Evolutionary conservation across 352 stramenopile species (phyloP).

Genomic region (Phytophthora pinifolia): DNA sequence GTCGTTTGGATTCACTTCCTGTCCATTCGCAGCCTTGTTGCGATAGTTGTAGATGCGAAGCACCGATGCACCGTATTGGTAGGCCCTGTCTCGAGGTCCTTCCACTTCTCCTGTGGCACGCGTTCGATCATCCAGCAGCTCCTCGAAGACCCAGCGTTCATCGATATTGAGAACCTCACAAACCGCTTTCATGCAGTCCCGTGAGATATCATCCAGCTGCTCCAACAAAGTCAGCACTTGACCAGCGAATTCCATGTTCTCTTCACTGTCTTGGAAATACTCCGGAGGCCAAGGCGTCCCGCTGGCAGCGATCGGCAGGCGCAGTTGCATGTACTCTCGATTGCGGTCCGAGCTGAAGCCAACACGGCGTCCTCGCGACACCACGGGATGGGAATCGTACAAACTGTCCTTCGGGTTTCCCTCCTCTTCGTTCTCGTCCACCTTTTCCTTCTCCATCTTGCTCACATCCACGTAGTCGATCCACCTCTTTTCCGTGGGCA

Average conservation of each 20-base stretch:
- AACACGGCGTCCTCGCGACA: slow-evolving; percentile 71
- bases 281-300: slow-evolving; percentile 74
- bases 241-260: slow-evolving; percentile 47
- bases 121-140: slow-evolving; percentile 65
- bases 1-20: slow-evolving; percentile 47
- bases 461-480: slow-evolving; percentile 64
- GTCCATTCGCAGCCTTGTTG: slow-evolving; percentile 51
- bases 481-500: slow-evolving; percentile 61
- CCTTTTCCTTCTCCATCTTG: slow-evolving; percentile 1
- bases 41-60: slow-evolving; percentile 86
- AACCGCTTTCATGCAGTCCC: slow-evolving; percentile 76
- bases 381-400: slow-evolving; percentile 34
- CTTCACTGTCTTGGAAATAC: slow-evolving; percentile 56
- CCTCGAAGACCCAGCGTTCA: slow-evolving; percentile 55
- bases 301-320: slow-evolving; percentile 57
- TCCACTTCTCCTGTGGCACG: slow-evolving; percentile 27
- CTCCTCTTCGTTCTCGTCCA: background rate
- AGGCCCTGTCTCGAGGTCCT: slow-evolving; percentile 42
- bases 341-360: slow-evolving; percentile 74
- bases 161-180: slow-evolving; percentile 75
- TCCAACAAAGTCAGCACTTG: slow-evolving; percentile 62
- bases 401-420: slow-evolving; percentile 20
- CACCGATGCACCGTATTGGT: slow-evolving; percentile 80
- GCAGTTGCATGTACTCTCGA: slow-evolving; percentile 80
- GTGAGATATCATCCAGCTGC: slow-evolving; percentile 62